Evolutionary conservation across 2,329 filamentous ascomycete genomes (phyloP), one percentile per base, ranked within the genome.

Genomic region (Phyllosticta capitalensis): DNA sequence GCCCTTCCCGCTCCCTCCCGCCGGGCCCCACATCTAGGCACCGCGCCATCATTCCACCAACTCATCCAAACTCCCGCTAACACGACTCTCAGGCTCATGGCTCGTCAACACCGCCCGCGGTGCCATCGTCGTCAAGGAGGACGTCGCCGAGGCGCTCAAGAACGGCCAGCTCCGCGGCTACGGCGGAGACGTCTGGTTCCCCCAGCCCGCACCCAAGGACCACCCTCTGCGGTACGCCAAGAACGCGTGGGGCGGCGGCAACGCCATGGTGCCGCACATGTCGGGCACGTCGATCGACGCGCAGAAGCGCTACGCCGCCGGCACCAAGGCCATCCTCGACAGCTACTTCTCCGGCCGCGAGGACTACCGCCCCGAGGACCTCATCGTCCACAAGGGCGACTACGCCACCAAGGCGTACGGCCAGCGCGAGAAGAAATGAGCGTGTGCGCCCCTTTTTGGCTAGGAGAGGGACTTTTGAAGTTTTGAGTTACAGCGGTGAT

Each of bases 221-320:
- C 94, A 99, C 83, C 84, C 86, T 62, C 89, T 99, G 71, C 91
- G 94, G 74, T 89, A 87, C 74, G 92, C 90, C 74, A 87, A 92
- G 83, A 94, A 92, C 83, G 89, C 89, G 73, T 96, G 90, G 82
- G 92, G 92, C 67, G 94, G 92, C 72, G 94, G 94, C 73, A 97
- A 97, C 79, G 94, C 92, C 78, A 99, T 94, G 89, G 92, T 96
- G 62, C 90, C 94, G 60, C 94, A 97, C 85, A 96, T 97, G 90
- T 96, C 91, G 12, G 94, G 94, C 73, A 97, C 92, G 61, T 96
- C 92, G n/a, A 87, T 99, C 72, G 94, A 99, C 73, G 94, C 94
- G 61, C 94, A 99, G 83, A 87, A 90, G 70, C 71, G 71, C 57
- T 96, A 96, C 73, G 90, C 91, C 69, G 81, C 86, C 65, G 91